A percentile compares a stretch with the other conserved stretches of the same genome.
Conservation (phyloP, 2,329 filamentous ascomycete species). For the Aspergillus sergii region DNA sequence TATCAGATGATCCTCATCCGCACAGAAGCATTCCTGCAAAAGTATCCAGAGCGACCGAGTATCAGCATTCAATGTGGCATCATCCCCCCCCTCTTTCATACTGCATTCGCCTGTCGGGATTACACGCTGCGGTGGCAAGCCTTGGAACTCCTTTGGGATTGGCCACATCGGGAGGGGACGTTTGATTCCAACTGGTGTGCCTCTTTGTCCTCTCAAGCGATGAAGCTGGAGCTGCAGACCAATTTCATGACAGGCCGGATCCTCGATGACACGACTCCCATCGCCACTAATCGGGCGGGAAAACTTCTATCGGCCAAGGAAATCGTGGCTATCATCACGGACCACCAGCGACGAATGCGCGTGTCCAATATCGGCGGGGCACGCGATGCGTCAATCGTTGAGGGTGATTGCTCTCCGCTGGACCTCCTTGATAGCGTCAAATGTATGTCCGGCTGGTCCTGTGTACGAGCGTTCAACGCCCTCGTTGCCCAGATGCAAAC, state of each 20-base stretch:
- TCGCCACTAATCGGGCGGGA: background rate
- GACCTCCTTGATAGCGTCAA: background rate
- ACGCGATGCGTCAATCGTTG: too few relatives aligned
- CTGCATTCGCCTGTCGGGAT: background rate
- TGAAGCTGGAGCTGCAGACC: background rate
- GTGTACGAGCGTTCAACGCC: background rate
- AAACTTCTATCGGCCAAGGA: background rate
- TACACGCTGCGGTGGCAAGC: background rate
- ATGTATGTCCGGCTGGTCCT: background rate
- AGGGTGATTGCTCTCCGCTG: background rate
- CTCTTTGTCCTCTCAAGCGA: background rate
- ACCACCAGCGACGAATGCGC: background rate
- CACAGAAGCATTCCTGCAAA: background rate
- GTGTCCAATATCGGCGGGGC: background rate
- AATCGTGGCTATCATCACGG: background rate
- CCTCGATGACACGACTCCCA: background rate
- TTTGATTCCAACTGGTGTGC: slow-evolving; percentile 2
- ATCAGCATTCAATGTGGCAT: background rate
- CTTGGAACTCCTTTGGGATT: background rate
- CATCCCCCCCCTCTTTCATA: background rate
- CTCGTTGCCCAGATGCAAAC: background rate
- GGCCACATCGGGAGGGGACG: slow-evolving; percentile 6
- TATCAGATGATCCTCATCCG: background rate
- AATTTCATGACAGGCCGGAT: background rate
- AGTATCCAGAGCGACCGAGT: background rate